Base-by-base conservation (phyloP, 192 early-diverging fungal species). In the Gaertneriomyces sp. region DNA sequence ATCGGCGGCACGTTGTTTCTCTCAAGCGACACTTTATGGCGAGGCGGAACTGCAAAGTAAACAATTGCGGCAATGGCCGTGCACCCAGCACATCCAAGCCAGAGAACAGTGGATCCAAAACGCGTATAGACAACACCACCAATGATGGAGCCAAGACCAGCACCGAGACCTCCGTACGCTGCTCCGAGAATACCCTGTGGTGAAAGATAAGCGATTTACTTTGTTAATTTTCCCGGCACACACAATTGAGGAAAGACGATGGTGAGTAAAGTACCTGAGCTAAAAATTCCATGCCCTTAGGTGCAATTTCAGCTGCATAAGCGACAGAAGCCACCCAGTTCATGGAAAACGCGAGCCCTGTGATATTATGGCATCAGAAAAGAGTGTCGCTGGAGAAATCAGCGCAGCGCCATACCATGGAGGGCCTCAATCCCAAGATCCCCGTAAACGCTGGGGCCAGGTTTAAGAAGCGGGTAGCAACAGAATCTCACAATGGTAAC, bases 251-350 rank as follows among this genome's bases (percentile, higher is more conserved):
- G 17, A 17, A 49, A 17, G 47, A 2, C 47, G 2, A 17, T n/a
- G 17, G 17, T 49, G 12, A 49, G 12, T 49, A 17, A 17, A 49
- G 12, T 49, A 69, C 67, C 67, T 69, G 67, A 7, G 60, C 67
- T 60, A 69, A 25, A 39, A 69, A 69, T 52, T 69, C 67, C 67
- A 69, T 69, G 10, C 67, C 67, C 6, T 52, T 38, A 40, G 67
- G 67, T 11, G 67, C 67, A 11, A 62, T 53, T 8, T 11, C 60
- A 2, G 60, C 67, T 10, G 67, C 58, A 46, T 42, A 69, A 0
- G 67, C 19, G 20, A 69, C 67, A 19, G 67, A 61, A 12, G 67
- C 67, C 5, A 60, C 56, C 67, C 67, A 69, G 33, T 62, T 61
- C 60, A 61, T 53, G 7, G 67, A 69, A 43, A 55, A 69, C 8